These are phyloP conservation scores for Suaeda aralocaspica DNA, from an alignment of 148 eudicot genomes.

Conservation along the genomic window DNA sequence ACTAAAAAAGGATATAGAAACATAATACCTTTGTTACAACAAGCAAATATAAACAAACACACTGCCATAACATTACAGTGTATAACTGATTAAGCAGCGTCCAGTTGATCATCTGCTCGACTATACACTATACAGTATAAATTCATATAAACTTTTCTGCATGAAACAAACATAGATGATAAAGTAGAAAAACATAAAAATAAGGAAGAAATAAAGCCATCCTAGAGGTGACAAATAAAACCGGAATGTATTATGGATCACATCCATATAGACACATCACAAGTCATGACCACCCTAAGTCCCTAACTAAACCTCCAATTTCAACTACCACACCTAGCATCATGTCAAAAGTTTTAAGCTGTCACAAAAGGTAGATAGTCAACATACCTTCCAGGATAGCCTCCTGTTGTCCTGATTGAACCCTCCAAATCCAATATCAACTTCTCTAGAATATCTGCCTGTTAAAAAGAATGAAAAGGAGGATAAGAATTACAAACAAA, in stretches of 20 bases:
- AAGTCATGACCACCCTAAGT: background rate
- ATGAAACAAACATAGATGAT: too few relatives aligned
- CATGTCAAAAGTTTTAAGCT: conserved; percentile 1
- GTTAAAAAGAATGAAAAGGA: conserved; percentile 22
- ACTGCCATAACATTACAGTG: too few relatives aligned
- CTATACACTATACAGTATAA: too few relatives aligned
- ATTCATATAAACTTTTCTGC: too few relatives aligned
- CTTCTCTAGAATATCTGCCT: conserved; percentile 82
- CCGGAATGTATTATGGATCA: background rate
- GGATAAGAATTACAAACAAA: background rate
- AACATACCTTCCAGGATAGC: conserved; percentile 76
- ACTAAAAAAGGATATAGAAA: too few relatives aligned
- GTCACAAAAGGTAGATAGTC: conserved; percentile 9
- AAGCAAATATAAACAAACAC: too few relatives aligned
- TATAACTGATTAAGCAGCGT: too few relatives aligned
- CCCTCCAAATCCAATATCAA: conserved; percentile 70
- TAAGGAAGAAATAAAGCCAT: too few relatives aligned
- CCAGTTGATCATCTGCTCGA: too few relatives aligned
- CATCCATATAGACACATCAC: background rate
- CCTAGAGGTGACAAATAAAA: background rate
- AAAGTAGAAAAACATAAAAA: too few relatives aligned
- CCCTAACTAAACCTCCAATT: background rate
- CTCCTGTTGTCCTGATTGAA: conserved; percentile 61
- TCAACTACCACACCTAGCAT: background rate
- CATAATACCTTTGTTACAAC: too few relatives aligned